phyloP scores from a whole-genome alignment of 2,329 filamentous ascomycete genomes.

The Fusarium circinatum region DNA sequence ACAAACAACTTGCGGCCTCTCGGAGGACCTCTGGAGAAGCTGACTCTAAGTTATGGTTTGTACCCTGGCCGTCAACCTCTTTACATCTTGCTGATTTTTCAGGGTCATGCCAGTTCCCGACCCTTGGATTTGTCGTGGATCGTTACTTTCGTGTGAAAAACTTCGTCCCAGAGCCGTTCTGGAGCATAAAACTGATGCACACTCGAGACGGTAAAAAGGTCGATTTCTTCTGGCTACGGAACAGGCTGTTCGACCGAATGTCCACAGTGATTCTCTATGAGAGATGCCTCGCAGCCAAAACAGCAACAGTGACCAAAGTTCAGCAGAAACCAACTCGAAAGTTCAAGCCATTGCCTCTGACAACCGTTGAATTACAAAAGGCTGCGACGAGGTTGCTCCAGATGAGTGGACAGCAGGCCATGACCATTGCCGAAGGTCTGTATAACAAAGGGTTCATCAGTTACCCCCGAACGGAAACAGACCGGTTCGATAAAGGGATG shows the following conservation, averaged over 20 bases:
- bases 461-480: conserved; percentile 96
- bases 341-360: conserved; percentile 92
- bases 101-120: conserved; percentile 96
- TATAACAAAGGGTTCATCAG: conserved; percentile 98
- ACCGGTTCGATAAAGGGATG: conserved; percentile 92
- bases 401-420: conserved; percentile 91
- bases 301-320: conserved; percentile 83
- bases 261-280: conserved; percentile 86
- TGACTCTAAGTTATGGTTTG: conserved; percentile 83
- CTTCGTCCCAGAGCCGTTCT: conserved; percentile 92
- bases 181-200: conserved; percentile 88
- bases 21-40: conserved; percentile 71
- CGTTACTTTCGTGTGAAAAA: conserved; percentile 94
- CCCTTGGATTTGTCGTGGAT: conserved; percentile 95
- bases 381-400: conserved; percentile 88
- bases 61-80: neutral
- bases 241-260: conserved; percentile 88
- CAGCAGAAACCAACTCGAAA: conserved; percentile 92
- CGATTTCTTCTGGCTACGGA: conserved; percentile 84
- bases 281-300: conserved; percentile 79
- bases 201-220: conserved; percentile 81
- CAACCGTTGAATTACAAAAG: conserved; percentile 96
- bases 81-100: conserved; percentile 5
- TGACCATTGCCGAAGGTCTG: conserved; percentile 85
- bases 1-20: conserved; percentile 81